Percentiles rank a stretch among this genome's conserved stretches.
Conservation (phyloP, 108 stramenopile genomes). For the Ochromonas danica region DNA sequence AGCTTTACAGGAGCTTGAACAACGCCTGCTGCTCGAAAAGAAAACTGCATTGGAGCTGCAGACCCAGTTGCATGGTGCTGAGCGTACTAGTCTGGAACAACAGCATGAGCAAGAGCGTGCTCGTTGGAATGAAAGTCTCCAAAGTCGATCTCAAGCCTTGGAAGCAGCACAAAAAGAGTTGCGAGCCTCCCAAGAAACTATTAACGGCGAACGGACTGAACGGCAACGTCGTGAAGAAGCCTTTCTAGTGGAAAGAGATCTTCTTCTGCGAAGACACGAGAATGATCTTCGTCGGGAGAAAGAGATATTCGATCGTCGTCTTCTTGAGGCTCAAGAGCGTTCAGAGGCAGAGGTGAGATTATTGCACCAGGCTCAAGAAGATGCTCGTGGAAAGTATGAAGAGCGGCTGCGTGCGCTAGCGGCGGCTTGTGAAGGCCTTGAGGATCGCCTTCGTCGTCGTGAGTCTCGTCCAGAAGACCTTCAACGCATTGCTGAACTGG, state of each 20-base stretch:
- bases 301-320: not conserved
- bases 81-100: too few relatives aligned
- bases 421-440: not conserved
- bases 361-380: not conserved
- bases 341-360: not conserved
- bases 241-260: constrained; percentile 16
- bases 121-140: too few relatives aligned
- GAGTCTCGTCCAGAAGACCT: constrained; percentile 43
- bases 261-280: not conserved
- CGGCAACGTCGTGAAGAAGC: constrained; percentile 4
- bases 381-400: not conserved
- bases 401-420: not conserved
- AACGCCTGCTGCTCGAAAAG: too few relatives aligned
- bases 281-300: not conserved
- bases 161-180: not conserved
- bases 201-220: constrained; percentile 12
- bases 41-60: too few relatives aligned
- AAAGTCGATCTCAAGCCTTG: too few relatives aligned
- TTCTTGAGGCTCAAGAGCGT: not conserved
- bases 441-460: constrained; percentile 3
- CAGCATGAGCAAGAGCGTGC: too few relatives aligned
- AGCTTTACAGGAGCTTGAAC: too few relatives aligned
- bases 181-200: not conserved
- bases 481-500: constrained; percentile 38
- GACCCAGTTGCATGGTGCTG: too few relatives aligned